These are phyloP conservation scores for Erysiphe pulchra DNA, from an alignment of 2,329 filamentous ascomycete species.

Conservation along the genomic window DNA sequence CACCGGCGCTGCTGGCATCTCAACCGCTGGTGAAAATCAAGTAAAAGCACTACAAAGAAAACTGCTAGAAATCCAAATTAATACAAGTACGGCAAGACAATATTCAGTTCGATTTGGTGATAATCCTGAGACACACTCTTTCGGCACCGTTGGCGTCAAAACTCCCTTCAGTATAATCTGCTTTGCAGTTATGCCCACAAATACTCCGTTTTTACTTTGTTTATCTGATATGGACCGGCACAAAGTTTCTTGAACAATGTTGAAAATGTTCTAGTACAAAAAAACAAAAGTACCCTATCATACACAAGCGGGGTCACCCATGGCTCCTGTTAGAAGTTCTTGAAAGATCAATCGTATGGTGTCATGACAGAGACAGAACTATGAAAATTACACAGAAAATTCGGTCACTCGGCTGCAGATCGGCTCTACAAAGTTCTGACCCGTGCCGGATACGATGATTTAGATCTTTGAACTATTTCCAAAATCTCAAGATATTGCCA, in stretches of 20 bases:
- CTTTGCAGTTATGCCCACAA: neutral
- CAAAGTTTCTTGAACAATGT: too few relatives aligned
- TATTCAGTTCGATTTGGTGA: neutral
- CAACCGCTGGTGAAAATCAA: neutral
- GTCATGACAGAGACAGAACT: neutral
- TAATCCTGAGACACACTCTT: neutral
- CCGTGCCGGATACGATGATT: too few relatives aligned
- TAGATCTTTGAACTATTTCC: neutral
- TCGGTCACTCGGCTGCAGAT: too few relatives aligned
- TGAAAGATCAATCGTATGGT: neutral
- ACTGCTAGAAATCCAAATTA: neutral
- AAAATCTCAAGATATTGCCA: neutral
- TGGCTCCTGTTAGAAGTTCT: neutral
- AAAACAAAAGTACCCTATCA: too few relatives aligned
- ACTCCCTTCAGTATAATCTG: neutral
- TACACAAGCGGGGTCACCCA: too few relatives aligned
- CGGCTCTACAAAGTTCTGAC: too few relatives aligned
- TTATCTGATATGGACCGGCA: too few relatives aligned
- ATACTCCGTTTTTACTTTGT: neutral
- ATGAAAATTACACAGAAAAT: neutral
- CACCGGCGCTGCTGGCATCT: neutral
- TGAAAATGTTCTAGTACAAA: too few relatives aligned
- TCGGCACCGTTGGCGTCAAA: neutral
- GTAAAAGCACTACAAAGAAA: neutral
- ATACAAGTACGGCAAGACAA: neutral